Percentiles rank a stretch among this genome's conserved stretches.
Evolutionary conservation across 116 monocot species (phyloP).

Genomic region (Dioscorea cayenensis): DNA sequence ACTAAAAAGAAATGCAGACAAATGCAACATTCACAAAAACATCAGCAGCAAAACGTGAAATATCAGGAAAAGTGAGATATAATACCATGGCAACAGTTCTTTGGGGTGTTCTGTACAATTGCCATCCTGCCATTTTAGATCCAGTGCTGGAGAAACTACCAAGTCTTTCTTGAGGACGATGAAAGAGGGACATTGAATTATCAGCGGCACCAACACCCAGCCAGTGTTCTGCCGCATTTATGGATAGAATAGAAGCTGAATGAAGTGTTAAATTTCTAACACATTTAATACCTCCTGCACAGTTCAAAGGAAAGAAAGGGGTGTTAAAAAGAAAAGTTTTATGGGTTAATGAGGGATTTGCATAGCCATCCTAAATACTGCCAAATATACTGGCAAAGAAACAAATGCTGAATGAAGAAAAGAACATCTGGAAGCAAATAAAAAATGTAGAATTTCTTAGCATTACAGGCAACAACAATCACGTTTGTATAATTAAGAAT

Average conservation of each 20-base stretch:
- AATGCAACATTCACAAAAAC: not conserved
- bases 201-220: slow-evolving; percentile 94
- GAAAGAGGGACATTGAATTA: slow-evolving; percentile 96
- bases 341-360: not conserved
- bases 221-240: slow-evolving; percentile 94
- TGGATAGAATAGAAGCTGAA: slow-evolving; percentile 74
- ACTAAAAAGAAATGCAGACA: not conserved
- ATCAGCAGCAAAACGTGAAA: not conserved
- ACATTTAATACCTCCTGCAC: slow-evolving; percentile 83
- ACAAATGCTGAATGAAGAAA: too few relatives aligned
- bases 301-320: not conserved
- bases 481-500: too few relatives aligned
- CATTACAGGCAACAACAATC: too few relatives aligned
- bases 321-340: not conserved
- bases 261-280: slow-evolving; percentile 79
- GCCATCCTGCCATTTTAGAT: slow-evolving; percentile 90
- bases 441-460: too few relatives aligned
- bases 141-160: slow-evolving; percentile 78
- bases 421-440: too few relatives aligned
- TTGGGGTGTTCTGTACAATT: slow-evolving; percentile 95
- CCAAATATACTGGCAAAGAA: too few relatives aligned
- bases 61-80: not conserved
- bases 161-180: slow-evolving; percentile 91
- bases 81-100: slow-evolving; percentile 84
- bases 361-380: too few relatives aligned